Conservation (phyloP, 306 rosid genomes). For the Comarum palustre region DNA sequence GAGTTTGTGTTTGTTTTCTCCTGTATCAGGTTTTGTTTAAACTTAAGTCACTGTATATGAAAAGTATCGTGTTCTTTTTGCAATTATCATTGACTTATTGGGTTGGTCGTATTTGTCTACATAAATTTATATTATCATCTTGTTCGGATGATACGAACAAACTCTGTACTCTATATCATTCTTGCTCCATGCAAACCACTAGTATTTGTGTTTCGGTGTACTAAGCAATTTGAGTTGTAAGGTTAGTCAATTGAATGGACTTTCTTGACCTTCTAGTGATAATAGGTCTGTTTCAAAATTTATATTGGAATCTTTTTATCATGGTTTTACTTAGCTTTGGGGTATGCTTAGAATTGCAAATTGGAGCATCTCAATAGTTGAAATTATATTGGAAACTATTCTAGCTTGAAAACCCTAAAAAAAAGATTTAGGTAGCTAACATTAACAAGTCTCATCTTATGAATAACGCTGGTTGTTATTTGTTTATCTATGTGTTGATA, state of each 20-base stretch:
- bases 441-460: neutral
- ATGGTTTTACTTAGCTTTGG: neutral
- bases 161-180: neutral
- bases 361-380: neutral
- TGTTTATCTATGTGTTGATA: neutral
- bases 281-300: neutral
- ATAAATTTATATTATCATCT: neutral
- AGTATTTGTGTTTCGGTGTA: neutral
- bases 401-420: neutral
- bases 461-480: neutral
- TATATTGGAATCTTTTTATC: neutral
- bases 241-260: neutral
- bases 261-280: neutral
- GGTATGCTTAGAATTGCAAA: neutral
- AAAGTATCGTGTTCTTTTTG: neutral
- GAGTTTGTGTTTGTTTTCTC: neutral
- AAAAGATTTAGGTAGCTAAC: neutral
- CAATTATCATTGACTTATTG: neutral
- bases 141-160: neutral
- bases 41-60: neutral
- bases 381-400: neutral
- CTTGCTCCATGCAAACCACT: neutral
- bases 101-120: conserved; percentile 7
- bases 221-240: neutral
- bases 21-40: neutral